Conservation (phyloP, 495 filamentous ascomycete species). For the Hypoxylon lenormandii region DNA sequence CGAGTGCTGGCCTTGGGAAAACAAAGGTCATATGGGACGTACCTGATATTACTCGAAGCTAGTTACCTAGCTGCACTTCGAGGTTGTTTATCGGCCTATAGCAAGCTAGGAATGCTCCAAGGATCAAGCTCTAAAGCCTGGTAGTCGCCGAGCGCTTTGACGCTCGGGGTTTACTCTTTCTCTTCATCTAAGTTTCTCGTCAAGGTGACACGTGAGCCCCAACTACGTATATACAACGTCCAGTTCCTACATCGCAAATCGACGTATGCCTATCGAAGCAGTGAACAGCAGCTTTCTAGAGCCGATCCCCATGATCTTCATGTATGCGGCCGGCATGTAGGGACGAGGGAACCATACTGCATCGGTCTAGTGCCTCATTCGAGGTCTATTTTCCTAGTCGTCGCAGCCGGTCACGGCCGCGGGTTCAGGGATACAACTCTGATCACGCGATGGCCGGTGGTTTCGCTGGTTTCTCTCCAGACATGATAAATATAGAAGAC, state of each 20-base stretch:
- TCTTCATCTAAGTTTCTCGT: background rate
- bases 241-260: conserved; percentile 6
- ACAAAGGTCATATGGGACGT: too few species aligned
- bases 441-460: conserved; percentile 9
- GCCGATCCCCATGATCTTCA: too few species aligned
- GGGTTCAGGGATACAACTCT: conserved; percentile 36
- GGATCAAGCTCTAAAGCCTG: too few species aligned
- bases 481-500: conserved; percentile 40
- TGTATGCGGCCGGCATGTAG: conserved; percentile 8
- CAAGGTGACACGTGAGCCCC: conserved; percentile 25
- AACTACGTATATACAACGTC: conserved; percentile 3
- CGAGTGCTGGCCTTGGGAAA: too few species aligned
- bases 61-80: too few species aligned
- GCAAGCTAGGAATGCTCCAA: too few species aligned
- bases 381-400: conserved; percentile 17
- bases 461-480: conserved; percentile 7
- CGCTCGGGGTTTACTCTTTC: conserved; percentile 6
- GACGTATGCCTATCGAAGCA: too few species aligned
- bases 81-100: too few species aligned
- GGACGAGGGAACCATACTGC: conserved; percentile 21
- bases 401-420: conserved; percentile 15
- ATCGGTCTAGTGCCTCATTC: conserved; percentile 32
- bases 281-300: background rate
- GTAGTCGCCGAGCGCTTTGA: too few species aligned
- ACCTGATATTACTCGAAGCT: too few species aligned